Conservation (phyloP, 495 filamentous ascomycete species). For the Rusavskia elegans region DNA sequence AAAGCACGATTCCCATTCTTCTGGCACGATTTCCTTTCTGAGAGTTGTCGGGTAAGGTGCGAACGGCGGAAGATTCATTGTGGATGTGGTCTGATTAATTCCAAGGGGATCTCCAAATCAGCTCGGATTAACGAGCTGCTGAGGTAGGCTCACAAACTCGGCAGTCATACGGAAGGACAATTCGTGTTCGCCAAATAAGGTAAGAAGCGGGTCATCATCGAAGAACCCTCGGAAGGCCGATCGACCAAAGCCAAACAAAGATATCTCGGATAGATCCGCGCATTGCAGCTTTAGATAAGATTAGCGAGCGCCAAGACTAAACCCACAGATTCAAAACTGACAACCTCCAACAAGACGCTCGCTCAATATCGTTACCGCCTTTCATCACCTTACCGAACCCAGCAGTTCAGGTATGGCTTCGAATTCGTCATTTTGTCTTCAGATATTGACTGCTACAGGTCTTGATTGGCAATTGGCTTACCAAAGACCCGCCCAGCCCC, state of each 20-base stretch:
- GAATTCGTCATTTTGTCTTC: no score
- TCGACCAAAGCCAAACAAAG: not conserved
- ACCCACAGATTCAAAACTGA: no score
- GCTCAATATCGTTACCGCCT: slow-evolving; percentile 27
- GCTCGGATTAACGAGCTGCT: no score
- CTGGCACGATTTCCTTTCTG: slow-evolving; percentile 43
- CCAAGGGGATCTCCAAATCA: not conserved
- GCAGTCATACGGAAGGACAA: no score
- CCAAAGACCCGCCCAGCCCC: not conserved
- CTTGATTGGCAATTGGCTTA: slow-evolving; percentile 34
- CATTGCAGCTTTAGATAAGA: no score
- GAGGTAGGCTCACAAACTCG: not conserved
- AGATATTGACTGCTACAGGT: slow-evolving; percentile 10
- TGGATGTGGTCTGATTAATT: not conserved
- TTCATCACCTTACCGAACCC: slow-evolving; percentile 76
- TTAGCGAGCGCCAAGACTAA: slow-evolving; percentile 17
- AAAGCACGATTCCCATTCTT: slow-evolving; percentile 65
- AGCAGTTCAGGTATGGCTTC: slow-evolving; percentile 28
- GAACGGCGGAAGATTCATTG: slow-evolving; percentile 45
- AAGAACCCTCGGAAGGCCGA: no score
- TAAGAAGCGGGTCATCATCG: not conserved
- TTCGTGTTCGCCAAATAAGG: not conserved
- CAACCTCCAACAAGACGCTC: not conserved
- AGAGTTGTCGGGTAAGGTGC: slow-evolving; percentile 58
- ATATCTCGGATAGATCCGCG: not conserved